phyloP scores from a whole-genome alignment of 371 early-diverging fungal genomes.

The Mortierella sp. region DNA sequence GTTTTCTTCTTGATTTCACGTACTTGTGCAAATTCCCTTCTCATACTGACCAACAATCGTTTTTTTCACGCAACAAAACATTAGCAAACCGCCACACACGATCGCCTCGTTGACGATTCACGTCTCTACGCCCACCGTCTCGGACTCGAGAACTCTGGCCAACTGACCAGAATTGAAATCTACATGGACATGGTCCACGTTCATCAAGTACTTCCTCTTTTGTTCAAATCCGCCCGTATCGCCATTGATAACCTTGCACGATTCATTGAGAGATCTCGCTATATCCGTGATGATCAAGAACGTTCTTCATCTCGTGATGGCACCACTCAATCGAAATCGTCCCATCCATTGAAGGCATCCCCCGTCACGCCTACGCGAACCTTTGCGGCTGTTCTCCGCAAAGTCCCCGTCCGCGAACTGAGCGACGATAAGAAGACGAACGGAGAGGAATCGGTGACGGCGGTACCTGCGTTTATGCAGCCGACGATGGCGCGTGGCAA shows the following conservation, averaged over 20 bases:
- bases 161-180: constrained; percentile 29
- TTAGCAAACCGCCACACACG: constrained; percentile 44
- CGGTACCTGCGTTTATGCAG: constrained; percentile 19
- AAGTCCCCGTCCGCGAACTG: background rate
- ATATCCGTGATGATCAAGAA: constrained; percentile 18
- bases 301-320: background rate
- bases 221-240: constrained; percentile 20
- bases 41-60: background rate
- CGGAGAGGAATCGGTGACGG: background rate
- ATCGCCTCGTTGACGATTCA: constrained; percentile 38
- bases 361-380: background rate
- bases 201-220: constrained; percentile 27
- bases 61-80: background rate
- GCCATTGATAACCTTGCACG: constrained; percentile 41
- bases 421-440: background rate
- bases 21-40: background rate
- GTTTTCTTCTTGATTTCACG: background rate
- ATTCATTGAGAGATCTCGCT: constrained; percentile 32
- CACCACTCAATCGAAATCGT: background rate
- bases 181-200: constrained; percentile 54
- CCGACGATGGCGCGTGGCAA: constrained; percentile 23
- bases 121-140: constrained; percentile 45
- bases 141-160: constrained; percentile 32
- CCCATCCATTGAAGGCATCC: background rate
- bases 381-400: constrained; percentile 10